phyloP scores from a whole-genome alignment of 2,329 filamentous ascomycete species.

The Aspergillus sp. region DNA sequence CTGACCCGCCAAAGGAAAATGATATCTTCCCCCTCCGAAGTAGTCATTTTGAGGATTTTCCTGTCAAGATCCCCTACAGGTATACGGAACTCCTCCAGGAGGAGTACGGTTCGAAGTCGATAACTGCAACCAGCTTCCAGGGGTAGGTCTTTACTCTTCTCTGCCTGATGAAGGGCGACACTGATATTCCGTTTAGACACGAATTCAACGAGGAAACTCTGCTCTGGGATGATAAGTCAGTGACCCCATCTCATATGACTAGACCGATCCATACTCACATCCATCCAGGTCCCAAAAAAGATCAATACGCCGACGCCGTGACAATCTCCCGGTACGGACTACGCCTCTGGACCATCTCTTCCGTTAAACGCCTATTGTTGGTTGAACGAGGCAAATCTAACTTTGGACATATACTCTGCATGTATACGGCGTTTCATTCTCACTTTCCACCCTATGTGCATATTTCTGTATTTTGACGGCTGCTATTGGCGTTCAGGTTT shows the following conservation, averaged over 20 bases:
- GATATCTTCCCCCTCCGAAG: conserved; percentile 58
- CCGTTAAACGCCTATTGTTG: background rate
- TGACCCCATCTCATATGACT: background rate
- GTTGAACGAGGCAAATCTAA: too few relatives aligned
- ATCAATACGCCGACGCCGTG: conserved; percentile 6
- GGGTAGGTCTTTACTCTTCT: conserved; percentile 23
- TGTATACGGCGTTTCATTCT: conserved; percentile 9
- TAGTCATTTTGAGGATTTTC: conserved; percentile 52
- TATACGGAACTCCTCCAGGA: conserved; percentile 54
- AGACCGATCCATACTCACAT: background rate
- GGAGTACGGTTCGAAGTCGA: conserved; percentile 52
- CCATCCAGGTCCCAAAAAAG: conserved; percentile 5
- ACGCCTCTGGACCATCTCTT: conserved; percentile 8
- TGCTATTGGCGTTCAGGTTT: background rate
- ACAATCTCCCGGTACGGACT: conserved; percentile 9
- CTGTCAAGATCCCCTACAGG: conserved; percentile 55
- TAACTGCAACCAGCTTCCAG: conserved; percentile 48
- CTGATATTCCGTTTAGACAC: conserved; percentile 22
- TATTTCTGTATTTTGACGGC: conserved; percentile 21
- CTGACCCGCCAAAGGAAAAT: conserved; percentile 31
- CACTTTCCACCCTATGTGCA: conserved; percentile 5
- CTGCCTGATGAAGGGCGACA: background rate
- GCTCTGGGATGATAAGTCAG: conserved; percentile 28
- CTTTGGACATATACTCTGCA: conserved; percentile 5
- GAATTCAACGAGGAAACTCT: conserved; percentile 31